Percentiles rank a stretch among this genome's conserved stretches.
Evolutionary conservation across 495 filamentous ascomycete genomes (phyloP).

Genomic region (Trichoderma parareesei): DNA sequence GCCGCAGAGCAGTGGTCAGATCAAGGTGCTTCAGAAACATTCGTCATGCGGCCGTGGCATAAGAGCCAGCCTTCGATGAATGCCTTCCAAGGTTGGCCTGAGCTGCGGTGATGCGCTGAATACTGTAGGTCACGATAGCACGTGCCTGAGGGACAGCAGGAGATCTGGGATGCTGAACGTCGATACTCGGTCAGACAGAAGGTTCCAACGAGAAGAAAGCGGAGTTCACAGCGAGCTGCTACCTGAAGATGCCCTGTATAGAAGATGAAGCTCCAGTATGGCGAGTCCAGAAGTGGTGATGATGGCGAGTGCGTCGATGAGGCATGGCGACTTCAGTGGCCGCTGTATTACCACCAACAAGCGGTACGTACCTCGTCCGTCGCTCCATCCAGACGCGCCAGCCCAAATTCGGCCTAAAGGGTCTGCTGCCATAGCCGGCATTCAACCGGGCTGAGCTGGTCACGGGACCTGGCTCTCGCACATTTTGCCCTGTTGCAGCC

Average conservation of each 20-base stretch:
- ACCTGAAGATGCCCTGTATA: no score
- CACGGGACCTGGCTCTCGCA: background rate
- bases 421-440: background rate
- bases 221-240: no score
- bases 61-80: background rate
- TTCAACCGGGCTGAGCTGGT: background rate
- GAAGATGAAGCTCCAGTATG: no score
- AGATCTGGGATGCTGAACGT: background rate
- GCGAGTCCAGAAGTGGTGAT: no score
- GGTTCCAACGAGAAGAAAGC: no score
- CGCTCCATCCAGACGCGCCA: no score
- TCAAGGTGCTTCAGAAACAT: slow-evolving; percentile 95
- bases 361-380: no score
- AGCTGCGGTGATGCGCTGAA: background rate
- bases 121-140: background rate
- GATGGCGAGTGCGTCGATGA: no score
- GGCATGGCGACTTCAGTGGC: no score
- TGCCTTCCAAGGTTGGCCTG: background rate
- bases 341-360: no score
- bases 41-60: slow-evolving; percentile 43
- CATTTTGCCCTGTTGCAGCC: background rate
- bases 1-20: slow-evolving; percentile 90
- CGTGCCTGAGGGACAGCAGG: background rate
- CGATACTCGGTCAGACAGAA: no score
- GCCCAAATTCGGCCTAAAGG: background rate